Percentiles rank a stretch among this genome's conserved stretches.
phyloP scores from a whole-genome alignment of 805 yeast species.

The Zygoascus biomembranicola region DNA sequence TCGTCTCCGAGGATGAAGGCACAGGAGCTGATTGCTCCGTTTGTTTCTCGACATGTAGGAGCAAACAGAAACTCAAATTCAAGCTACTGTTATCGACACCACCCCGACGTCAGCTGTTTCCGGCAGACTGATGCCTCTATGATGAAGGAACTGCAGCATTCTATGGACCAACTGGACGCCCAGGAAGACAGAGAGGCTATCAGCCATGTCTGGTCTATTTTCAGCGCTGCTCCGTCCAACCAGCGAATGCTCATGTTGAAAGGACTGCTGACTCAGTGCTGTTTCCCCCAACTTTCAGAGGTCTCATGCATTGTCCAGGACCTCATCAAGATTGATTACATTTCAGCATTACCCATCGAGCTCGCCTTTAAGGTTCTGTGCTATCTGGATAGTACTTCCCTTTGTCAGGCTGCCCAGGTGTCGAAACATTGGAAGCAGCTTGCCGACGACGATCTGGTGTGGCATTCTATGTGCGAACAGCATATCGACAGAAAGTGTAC shows the following conservation, averaged over 20 bases:
- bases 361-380: constrained; percentile 76
- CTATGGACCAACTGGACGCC: constrained; percentile 40
- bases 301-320: constrained; percentile 71
- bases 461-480: constrained; percentile 98
- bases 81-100: constrained; percentile 79
- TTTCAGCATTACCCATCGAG: constrained; percentile 78
- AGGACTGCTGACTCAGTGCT: constrained; percentile 82
- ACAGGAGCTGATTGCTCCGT: constrained; percentile 3
- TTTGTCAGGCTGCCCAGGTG: constrained; percentile 91
- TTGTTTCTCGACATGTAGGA: constrained; percentile 4
- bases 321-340: constrained; percentile 81
- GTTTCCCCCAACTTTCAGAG: constrained; percentile 89
- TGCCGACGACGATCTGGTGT: constrained; percentile 94
- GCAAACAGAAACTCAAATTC: neutral
- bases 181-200: constrained; percentile 66
- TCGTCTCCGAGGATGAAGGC: neutral
- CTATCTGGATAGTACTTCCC: constrained; percentile 85
- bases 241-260: constrained; percentile 70
- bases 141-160: constrained; percentile 54
- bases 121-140: constrained; percentile 56
- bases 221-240: constrained; percentile 61
- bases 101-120: constrained; percentile 68
- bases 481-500: constrained; percentile 97
- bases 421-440: constrained; percentile 76
- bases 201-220: constrained; percentile 75